phyloP scores from a whole-genome alignment of 371 early-diverging fungal genomes.

The Mucor lusitanicus region DNA sequence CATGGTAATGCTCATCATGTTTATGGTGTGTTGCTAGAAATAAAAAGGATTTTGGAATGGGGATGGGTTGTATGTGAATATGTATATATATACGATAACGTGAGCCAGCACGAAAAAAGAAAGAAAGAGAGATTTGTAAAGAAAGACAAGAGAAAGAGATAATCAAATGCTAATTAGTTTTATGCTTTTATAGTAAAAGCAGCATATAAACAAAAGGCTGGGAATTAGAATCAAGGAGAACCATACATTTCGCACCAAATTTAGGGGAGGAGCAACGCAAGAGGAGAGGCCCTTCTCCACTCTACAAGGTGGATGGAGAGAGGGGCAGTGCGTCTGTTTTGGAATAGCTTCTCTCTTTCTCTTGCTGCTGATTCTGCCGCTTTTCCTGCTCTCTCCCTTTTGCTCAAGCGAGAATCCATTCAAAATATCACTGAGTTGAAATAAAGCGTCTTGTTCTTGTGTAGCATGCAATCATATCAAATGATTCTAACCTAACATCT shows the following conservation, averaged over 20 bases:
- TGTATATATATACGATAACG: constrained; percentile 8
- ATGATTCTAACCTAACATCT: background rate
- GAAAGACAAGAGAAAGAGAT: background rate
- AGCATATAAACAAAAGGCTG: constrained; percentile 4
- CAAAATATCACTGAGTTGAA: constrained; percentile 4
- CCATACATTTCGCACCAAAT: constrained; percentile 2
- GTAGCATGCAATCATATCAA: background rate
- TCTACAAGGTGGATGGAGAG: background rate
- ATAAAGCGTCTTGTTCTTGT: background rate
- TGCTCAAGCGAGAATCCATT: background rate
- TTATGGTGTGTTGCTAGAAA: background rate
- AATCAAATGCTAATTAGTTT: constrained; percentile 9
- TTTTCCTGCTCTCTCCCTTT: background rate
- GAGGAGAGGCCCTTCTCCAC: background rate
- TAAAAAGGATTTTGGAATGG: constrained; percentile 2
- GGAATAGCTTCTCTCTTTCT: constrained; percentile 2
- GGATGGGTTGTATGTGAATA: background rate
- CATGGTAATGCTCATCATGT: constrained; percentile 15
- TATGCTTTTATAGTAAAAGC: constrained; percentile 17
- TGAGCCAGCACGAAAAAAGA: constrained; percentile 22
- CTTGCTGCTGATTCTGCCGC: background rate
- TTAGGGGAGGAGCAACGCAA: background rate
- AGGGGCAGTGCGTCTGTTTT: constrained; percentile 5
- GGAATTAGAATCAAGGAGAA: constrained; percentile 6
- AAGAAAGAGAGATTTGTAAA: background rate